Base-by-base conservation (phyloP, 352 stramenopile genomes). In the Plasmopara muralis region DNA sequence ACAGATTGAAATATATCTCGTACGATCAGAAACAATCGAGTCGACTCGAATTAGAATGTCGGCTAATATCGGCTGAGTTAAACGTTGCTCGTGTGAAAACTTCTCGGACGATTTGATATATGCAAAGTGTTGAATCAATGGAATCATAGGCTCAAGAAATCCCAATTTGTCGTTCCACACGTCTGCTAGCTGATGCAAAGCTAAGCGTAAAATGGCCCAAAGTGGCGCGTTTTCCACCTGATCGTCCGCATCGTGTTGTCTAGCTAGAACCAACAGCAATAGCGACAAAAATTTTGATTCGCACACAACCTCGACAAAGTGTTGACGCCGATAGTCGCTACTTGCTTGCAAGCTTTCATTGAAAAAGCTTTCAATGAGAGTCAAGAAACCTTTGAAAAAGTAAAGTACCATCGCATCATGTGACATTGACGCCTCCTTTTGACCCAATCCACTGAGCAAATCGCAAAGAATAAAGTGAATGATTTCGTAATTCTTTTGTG, bases 71-170 rank as follows among this genome's bases (percentile, higher is more conserved):
- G 68, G 61, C 38, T 83, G 68, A 12, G 54, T 47, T 34, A 34
- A 54, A 25, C 57, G 63, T 35, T 73, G 60, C 35, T 55, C 38
- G 12, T 13, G 34, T n/a, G 47, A 55, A 4, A 55, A 49, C 18
- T 12, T 53, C 39, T 66, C 61, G 1, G 57, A 63, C 6, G 58
- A 45, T 25, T 86, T 68, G 9, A 70, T 50, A 39, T 84, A 86
- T 16, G 75, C 70, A 43, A 83, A 80, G 28, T 84, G 72, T 43
- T 86, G 75, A 9, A 86, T 37, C 30, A 82, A 16, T n/a, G 75
- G 66, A 18, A 83, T 43, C 31, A 67, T 49, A 6, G 67, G 53
- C 8, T 50, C 25, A 12, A 83, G 33, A 14, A 29, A 2, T 7
- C 35, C 25, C n/a, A 83, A 12, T 25, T 68, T 52, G 3, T 62